phyloP scores from a whole-genome alignment of 495 filamentous ascomycete species.

The Coniosporium apollinis region DNA sequence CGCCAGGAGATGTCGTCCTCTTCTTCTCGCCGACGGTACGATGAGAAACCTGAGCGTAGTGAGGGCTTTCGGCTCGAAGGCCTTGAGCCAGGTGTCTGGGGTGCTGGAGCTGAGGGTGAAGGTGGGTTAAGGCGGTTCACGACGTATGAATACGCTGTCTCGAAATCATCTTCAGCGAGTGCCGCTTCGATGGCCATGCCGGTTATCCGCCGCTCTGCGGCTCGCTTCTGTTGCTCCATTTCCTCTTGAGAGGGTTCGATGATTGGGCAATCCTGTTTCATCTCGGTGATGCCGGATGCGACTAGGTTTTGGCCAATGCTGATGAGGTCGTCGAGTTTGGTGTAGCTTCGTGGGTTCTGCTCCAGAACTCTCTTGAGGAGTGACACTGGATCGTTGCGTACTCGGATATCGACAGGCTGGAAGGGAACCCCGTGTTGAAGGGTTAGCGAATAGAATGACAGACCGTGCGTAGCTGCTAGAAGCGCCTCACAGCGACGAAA shows the following conservation, averaged over 20 bases:
- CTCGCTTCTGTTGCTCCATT: constrained; percentile 16
- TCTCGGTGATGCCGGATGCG: constrained; percentile 39
- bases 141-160: constrained; percentile 92
- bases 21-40: constrained; percentile 5
- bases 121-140: constrained; percentile 39
- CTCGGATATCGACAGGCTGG: constrained; percentile 74
- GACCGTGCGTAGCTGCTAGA: constrained; percentile 66
- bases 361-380: constrained; percentile 74
- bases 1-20: constrained; percentile 82
- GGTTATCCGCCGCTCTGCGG: constrained; percentile 50
- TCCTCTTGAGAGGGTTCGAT: not conserved
- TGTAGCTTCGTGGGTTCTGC: constrained; percentile 75
- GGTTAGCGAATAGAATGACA: constrained; percentile 77
- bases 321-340: constrained; percentile 68
- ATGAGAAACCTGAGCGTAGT: not conserved
- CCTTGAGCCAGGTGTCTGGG: constrained; percentile 1
- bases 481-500: constrained; percentile 48
- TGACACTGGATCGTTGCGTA: constrained; percentile 68
- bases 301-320: constrained; percentile 63
- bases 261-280: not conserved
- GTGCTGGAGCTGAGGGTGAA: not conserved
- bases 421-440: constrained; percentile 87
- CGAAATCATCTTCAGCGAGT: constrained; percentile 76
- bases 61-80: not conserved
- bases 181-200: constrained; percentile 83